These are phyloP conservation scores for Botryotinia convoluta DNA, from an alignment of 2,329 filamentous ascomycete species.

Conservation along the genomic window DNA sequence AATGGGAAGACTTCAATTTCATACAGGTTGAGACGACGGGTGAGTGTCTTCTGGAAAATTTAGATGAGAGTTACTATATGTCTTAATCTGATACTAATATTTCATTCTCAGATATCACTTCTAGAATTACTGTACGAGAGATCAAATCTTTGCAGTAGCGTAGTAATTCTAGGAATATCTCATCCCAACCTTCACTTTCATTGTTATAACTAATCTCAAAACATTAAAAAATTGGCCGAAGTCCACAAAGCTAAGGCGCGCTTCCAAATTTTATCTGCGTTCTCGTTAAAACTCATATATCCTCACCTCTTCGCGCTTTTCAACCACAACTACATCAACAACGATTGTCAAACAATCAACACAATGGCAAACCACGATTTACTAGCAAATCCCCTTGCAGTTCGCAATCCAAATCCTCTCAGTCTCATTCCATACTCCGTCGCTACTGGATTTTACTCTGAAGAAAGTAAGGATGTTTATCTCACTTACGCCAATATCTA, in stretches of 20 bases:
- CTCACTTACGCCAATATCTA: slow-evolving; percentile 21
- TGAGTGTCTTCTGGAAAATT: neutral
- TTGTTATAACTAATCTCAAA: neutral
- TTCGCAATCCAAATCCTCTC: slow-evolving; percentile 7
- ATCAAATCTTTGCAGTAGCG: neutral
- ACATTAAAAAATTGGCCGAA: neutral
- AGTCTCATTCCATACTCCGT: slow-evolving; percentile 2
- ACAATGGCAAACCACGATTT: neutral
- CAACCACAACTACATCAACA: neutral
- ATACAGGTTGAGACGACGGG: neutral
- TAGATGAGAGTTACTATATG: neutral
- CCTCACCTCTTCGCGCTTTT: neutral
- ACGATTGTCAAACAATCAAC: neutral
- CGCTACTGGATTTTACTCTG: neutral
- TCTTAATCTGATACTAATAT: neutral
- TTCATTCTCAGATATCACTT: too few relatives aligned
- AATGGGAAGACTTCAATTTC: neutral
- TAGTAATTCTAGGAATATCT: neutral
- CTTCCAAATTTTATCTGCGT: neutral
- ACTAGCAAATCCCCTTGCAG: neutral
- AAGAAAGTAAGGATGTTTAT: slow-evolving; percentile 23
- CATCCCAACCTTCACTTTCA: neutral
- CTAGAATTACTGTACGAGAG: too few relatives aligned
- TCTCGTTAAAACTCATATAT: neutral
- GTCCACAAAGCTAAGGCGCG: neutral